phyloP scores from a whole-genome alignment of 768 basidiomycete species.

The Fomitopsis serialis region DNA sequence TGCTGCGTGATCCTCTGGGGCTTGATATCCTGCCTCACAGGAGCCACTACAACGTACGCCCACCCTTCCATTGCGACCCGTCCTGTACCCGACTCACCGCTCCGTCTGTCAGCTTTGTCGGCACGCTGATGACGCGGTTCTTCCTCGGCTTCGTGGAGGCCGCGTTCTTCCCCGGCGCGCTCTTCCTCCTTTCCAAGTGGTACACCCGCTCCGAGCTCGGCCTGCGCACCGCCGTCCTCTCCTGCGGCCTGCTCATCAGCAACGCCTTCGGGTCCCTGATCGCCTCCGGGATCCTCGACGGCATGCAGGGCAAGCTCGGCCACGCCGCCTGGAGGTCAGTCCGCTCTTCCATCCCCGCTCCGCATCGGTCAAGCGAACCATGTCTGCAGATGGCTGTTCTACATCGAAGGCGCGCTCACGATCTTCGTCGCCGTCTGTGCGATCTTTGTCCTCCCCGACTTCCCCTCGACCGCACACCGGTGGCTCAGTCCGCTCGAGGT shows the following conservation, averaged over 20 bases:
- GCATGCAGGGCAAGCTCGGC: constrained; percentile 66
- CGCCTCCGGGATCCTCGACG: constrained; percentile 67
- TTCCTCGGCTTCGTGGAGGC: constrained; percentile 60
- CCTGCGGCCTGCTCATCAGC: constrained; percentile 68
- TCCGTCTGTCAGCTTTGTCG: no score
- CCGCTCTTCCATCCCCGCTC: no score
- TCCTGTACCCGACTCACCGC: no score
- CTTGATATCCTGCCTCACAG: constrained; percentile 36
- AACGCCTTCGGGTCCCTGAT: constrained; percentile 82
- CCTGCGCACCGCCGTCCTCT: constrained; percentile 58
- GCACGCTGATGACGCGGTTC: constrained; percentile 65
- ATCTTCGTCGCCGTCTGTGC: constrained; percentile 47
- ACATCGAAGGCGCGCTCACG: constrained; percentile 58
- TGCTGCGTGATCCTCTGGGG: constrained; percentile 72
- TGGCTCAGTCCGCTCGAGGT: constrained; percentile 60
- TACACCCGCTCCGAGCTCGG: constrained; percentile 72
- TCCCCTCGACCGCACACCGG: constrained; percentile 50
- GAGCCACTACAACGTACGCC: neutral
- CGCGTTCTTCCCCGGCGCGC: constrained; percentile 65
- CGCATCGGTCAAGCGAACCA: no score
- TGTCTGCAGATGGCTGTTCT: constrained; percentile 57
- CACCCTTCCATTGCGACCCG: no score
- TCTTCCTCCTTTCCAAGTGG: constrained; percentile 65
- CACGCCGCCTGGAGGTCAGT: constrained; percentile 54
- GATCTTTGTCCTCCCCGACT: constrained; percentile 68